Evolutionary conservation across 2,329 filamentous ascomycete genomes (phyloP).

Genomic region (Microcera coccophila): DNA sequence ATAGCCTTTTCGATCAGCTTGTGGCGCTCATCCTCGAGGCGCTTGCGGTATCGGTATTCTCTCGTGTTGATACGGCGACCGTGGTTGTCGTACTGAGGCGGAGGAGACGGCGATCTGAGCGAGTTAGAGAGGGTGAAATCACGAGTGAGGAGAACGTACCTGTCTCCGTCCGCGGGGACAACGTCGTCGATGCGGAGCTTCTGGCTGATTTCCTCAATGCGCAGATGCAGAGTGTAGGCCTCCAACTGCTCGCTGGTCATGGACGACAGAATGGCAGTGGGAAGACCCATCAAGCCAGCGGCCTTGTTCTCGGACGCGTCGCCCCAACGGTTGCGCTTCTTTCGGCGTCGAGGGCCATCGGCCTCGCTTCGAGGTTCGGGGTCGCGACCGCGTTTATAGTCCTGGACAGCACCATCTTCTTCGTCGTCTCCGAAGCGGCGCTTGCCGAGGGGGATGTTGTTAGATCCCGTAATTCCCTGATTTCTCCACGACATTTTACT

Average conservation of each 20-base stretch:
- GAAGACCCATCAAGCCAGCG: slow-evolving; percentile 93
- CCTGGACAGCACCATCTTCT: slow-evolving; percentile 36
- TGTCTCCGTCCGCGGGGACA: slow-evolving; percentile 90
- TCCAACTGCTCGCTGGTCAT: slow-evolving; percentile 99
- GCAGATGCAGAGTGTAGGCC: slow-evolving; percentile 91
- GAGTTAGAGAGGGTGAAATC: slow-evolving; percentile 10
- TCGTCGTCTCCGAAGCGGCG: slow-evolving; percentile 63
- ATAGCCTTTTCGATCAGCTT: slow-evolving; percentile 98
- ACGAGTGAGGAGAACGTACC: slow-evolving; percentile 54
- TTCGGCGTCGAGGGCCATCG: slow-evolving; percentile 83
- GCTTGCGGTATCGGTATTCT: slow-evolving; percentile 97
- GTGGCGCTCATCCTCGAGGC: slow-evolving; percentile 96
- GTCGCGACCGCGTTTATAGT: slow-evolving; percentile 85
- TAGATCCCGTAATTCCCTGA: slow-evolving; percentile 91
- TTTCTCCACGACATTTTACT: slow-evolving; percentile 61
- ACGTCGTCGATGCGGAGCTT: slow-evolving; percentile 99
- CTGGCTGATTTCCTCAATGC: slow-evolving; percentile 98
- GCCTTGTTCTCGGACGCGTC: slow-evolving; percentile 98
- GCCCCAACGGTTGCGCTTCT: slow-evolving; percentile 99
- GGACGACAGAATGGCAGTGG: slow-evolving; percentile 91
- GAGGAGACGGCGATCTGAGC: slow-evolving; percentile 82
- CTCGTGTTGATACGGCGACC: slow-evolving; percentile 98
- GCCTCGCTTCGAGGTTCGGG: slow-evolving; percentile 67
- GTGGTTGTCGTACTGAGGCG: slow-evolving; percentile 98
- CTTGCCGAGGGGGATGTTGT: slow-evolving; percentile 92